These are phyloP conservation scores for Micractinium sp. DNA, from an alignment of 139 green algal species.

Conservation along the genomic window DNA sequence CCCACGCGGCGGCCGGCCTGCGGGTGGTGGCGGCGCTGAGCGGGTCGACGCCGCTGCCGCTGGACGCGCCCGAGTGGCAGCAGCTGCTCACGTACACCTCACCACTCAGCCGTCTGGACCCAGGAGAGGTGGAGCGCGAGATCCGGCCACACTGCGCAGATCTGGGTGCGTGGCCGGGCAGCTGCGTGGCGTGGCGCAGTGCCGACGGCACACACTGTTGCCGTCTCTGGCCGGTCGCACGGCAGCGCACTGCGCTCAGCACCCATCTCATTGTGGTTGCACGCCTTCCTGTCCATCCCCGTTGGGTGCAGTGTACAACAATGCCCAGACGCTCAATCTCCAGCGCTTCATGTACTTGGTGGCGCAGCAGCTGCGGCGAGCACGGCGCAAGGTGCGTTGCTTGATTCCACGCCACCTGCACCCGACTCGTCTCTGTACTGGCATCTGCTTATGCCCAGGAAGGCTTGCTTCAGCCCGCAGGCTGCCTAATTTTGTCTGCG, in stretches of 20 bases:
- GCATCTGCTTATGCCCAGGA: not conserved
- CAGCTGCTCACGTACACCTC: slow-evolving; percentile 21
- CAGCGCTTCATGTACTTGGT: slow-evolving; percentile 73
- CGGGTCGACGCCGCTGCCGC: not conserved
- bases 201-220: not conserved
- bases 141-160: slow-evolving; percentile 26
- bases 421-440: not conserved
- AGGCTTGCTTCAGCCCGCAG: too few species aligned
- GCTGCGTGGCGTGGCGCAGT: not conserved
- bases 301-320: slow-evolving; percentile 69
- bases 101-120: slow-evolving; percentile 13
- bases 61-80: slow-evolving; percentile 33
- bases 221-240: not conserved
- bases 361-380: slow-evolving; percentile 51
- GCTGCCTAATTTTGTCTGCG: too few species aligned
- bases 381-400: slow-evolving; percentile 17
- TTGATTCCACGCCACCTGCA: not conserved
- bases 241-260: not conserved
- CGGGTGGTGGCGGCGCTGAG: slow-evolving; percentile 3
- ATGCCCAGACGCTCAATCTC: slow-evolving; percentile 76
- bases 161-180: slow-evolving; percentile 29
- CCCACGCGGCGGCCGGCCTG: slow-evolving; percentile 11
- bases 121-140: slow-evolving; percentile 29
- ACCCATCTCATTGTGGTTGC: not conserved
- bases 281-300: not conserved